Base-by-base conservation (phyloP, 768 basidiomycete genomes). In the Gloeophyllum trabeum region DNA sequence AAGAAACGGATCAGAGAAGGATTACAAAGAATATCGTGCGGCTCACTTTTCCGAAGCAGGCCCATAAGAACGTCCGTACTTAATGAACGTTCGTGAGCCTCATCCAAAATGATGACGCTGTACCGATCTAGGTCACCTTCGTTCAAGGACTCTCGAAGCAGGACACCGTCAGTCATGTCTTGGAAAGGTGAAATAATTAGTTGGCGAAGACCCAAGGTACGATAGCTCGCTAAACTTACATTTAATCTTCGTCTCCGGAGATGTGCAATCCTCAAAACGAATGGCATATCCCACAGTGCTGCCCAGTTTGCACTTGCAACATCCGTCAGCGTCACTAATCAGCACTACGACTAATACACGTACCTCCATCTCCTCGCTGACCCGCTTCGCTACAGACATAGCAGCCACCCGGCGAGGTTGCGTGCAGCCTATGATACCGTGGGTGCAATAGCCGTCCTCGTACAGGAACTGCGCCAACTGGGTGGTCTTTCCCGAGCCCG, bases 301-400 rank as follows among this genome's bases (percentile, higher is more conserved):
- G 5, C 94, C 96, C 1, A 98, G 74, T 64, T 90, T 86, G 62
- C 88, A 90, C 81, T n/a, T 88, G 44, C 6, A 12, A 39, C 21
- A 35, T 37, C 37, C 12, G 39, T 56, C 1, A 51, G 41, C 26
- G 24, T n/a, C n/a, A n/a, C n/a, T n/a, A n/a, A n/a, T 38, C 42
- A 19, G 32, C 36, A 35, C 3, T 42, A n/a, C 25, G 19, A 14
- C 3, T 10, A 23, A 39, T 19, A 40, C 38, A 56, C 76, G 42
- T 36, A 88, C 88, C 76, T 96, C 89, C 85, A 99, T 98, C 64
- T 99, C 96, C 57, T 99, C 96, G 54, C 90, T 92, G 44, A 99
- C 96, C 61, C 96, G 92, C 66, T 99, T 98, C n/a, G 96, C 96
- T 5, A 98, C 96, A 6, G 89, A 93, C 96, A 99, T 98, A 13